Percentiles rank a stretch among this genome's conserved stretches.
Evolutionary conservation across 495 filamentous ascomycete species (phyloP).

Genomic region (Baudoinia panamericana): DNA sequence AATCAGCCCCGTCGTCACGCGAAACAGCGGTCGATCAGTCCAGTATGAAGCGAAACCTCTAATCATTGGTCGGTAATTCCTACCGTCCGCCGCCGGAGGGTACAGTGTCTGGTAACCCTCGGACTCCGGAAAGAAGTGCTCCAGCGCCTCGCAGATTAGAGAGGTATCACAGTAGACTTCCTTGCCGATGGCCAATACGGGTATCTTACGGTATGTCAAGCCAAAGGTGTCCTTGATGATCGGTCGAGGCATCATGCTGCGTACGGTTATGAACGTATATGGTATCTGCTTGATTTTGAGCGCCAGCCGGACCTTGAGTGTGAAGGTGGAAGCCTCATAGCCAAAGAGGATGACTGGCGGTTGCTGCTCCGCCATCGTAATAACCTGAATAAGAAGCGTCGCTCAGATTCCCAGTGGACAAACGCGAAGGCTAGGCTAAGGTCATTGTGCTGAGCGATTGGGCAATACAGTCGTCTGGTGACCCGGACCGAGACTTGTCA

Average conservation of each 20-base stretch:
- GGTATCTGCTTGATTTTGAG: constrained; percentile 24
- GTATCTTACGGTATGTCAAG: constrained; percentile 27
- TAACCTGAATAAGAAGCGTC: no score
- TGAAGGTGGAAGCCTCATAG: constrained; percentile 23
- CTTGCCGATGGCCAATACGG: constrained; percentile 23
- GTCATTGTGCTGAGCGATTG: no score
- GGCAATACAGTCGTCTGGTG: no score
- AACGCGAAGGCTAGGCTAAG: no score
- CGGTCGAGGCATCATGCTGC: constrained; percentile 25
- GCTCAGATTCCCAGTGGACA: no score
- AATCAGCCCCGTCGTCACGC: constrained; percentile 26
- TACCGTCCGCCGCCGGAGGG: constrained; percentile 12
- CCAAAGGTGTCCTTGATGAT: constrained; percentile 21
- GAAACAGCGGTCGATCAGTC: constrained; percentile 24
- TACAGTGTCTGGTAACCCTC: constrained; percentile 20
- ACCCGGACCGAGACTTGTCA: no score
- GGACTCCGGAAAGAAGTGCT: constrained; percentile 21
- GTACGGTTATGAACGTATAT: constrained; percentile 24
- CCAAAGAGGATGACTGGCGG: constrained; percentile 16
- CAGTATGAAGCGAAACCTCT: constrained; percentile 19
- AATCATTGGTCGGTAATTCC: constrained; percentile 16
- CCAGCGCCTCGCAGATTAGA: constrained; percentile 27
- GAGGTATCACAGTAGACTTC: constrained; percentile 28
- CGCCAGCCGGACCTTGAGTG: constrained; percentile 22
- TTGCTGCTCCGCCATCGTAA: constrained; percentile 5